These are phyloP conservation scores for Cucumis melo DNA, from an alignment of 306 rosid genomes.

Conservation along the genomic window DNA sequence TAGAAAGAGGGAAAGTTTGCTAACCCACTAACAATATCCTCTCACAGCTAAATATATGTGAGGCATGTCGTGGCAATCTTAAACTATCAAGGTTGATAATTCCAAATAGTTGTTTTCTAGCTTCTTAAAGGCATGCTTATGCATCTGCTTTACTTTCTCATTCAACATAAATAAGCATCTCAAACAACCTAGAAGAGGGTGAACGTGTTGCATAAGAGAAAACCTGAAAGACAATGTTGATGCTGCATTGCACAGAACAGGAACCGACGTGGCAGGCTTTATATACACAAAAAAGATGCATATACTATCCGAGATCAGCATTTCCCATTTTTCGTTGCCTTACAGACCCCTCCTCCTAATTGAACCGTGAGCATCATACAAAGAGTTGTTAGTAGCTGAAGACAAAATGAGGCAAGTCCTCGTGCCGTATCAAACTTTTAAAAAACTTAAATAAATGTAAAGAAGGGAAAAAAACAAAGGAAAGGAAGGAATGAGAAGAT, in stretches of 20 bases:
- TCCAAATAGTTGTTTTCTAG: not conserved
- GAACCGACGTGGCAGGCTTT: not conserved
- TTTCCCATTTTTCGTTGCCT: conserved; percentile 2
- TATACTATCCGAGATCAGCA: not conserved
- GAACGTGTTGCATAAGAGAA: not conserved
- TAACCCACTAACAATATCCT: not conserved
- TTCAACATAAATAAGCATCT: not conserved
- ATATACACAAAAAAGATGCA: not conserved
- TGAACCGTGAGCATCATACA: not conserved
- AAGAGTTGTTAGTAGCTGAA: conserved; percentile 6
- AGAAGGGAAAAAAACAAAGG: not conserved
- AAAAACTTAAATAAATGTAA: not conserved
- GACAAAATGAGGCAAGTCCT: not conserved
- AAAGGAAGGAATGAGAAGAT: not conserved
- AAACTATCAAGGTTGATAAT: not conserved
- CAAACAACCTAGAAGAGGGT: not conserved
- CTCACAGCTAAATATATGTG: not conserved
- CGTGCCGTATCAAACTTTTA: not conserved
- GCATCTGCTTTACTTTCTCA: not conserved
- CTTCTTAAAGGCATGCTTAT: not conserved
- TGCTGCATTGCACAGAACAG: not conserved
- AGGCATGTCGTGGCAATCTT: not conserved
- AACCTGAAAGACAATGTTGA: conserved; percentile 1
- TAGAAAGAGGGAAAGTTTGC: conserved; percentile 15
- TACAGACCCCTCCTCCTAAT: conserved; percentile 1